These are phyloP conservation scores for Botrytis hyacinthi DNA, from an alignment of 2,329 filamentous ascomycete species.

Conservation along the genomic window DNA sequence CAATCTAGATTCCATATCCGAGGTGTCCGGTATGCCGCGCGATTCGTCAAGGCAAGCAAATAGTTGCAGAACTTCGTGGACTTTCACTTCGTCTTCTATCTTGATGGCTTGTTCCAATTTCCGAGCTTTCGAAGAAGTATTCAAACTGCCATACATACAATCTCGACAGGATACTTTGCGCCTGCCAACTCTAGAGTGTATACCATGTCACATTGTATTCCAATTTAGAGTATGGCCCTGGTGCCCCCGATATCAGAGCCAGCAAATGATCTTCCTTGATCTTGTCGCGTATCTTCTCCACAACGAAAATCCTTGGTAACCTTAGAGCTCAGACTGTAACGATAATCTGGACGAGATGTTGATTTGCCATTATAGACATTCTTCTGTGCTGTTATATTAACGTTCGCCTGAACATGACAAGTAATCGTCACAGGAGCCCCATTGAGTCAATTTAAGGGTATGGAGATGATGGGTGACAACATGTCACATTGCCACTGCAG, in stretches of 20 bases:
- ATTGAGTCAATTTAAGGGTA: background rate
- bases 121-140: background rate
- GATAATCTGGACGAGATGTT: background rate
- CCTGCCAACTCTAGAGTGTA: background rate
- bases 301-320: background rate
- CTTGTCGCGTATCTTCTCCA: conserved; percentile 7
- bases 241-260: background rate
- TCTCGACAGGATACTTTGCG: background rate
- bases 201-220: background rate
- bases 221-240: background rate
- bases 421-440: background rate
- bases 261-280: conserved; percentile 7
- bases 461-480: conserved; percentile 1
- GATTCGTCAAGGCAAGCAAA: background rate
- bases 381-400: background rate
- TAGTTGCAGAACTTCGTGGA: background rate
- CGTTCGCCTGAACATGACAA: background rate
- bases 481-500: background rate
- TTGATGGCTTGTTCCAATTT: background rate
- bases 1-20: background rate
- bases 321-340: background rate
- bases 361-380: background rate
- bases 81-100: background rate
- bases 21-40: background rate
- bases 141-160: background rate